Evolutionary conservation across 495 filamentous ascomycete genomes (phyloP).

Genomic region (Penicillium odoratum): DNA sequence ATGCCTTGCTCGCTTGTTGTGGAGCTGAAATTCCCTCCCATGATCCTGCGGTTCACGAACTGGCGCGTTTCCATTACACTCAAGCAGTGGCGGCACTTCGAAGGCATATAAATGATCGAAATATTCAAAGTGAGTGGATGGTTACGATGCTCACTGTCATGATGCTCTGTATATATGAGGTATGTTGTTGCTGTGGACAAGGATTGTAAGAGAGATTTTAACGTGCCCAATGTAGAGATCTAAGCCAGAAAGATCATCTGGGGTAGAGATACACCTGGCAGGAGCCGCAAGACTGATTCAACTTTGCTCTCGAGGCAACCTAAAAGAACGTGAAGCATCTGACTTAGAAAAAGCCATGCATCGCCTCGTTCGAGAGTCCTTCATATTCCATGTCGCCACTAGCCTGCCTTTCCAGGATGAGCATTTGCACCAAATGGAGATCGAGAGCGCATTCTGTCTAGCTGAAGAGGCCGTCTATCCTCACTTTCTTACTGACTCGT

Average conservation of each 20-base stretch:
- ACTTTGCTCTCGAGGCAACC: conserved; percentile 2
- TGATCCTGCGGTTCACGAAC: conserved; percentile 1
- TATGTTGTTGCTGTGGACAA: background rate
- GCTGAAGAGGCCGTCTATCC: conserved; percentile 18
- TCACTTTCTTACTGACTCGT: conserved; percentile 3
- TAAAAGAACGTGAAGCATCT: background rate
- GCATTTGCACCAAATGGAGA: background rate
- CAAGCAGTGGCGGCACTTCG: conserved; percentile 16
- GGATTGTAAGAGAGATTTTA: background rate
- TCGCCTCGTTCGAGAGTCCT: conserved; percentile 23
- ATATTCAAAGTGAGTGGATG: conserved; percentile 4
- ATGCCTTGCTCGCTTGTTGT: conserved; percentile 27
- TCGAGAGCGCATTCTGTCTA: conserved; percentile 19
- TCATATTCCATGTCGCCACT: conserved; percentile 29
- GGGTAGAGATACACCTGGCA: conserved; percentile 20
- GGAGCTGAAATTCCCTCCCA: conserved; percentile 24
- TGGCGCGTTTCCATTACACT: conserved; percentile 19
- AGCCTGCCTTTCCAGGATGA: conserved; percentile 24
- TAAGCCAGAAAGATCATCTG: conserved; percentile 13
- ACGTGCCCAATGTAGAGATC: conserved; percentile 15
- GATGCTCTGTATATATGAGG: conserved; percentile 29
- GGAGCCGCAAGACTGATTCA: conserved; percentile 24
- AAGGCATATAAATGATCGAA: background rate
- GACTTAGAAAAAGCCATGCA: conserved; percentile 11
- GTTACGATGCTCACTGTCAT: conserved; percentile 17